Percentiles rank a stretch among this genome's conserved stretches.
Conservation (phyloP, 2,329 filamentous ascomycete genomes). For the Aspergillus brasiliensis region DNA sequence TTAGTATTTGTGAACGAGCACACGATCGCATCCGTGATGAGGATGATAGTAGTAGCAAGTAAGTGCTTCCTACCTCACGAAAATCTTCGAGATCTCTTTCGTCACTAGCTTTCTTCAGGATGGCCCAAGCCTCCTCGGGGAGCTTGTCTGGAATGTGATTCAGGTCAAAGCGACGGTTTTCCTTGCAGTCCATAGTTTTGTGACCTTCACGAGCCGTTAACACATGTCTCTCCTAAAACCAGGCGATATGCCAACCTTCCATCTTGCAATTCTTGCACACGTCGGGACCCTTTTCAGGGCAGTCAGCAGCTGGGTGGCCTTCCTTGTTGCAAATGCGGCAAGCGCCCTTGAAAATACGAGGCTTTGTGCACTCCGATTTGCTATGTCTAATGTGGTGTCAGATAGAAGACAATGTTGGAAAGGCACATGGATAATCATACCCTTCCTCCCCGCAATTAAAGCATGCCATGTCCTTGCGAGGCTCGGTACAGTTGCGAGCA, state of each 20-base stretch:
- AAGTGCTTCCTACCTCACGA: constrained; percentile 40
- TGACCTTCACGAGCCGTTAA: constrained; percentile 40
- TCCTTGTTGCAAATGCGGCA: constrained; percentile 51
- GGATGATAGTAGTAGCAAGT: neutral
- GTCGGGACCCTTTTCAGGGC: constrained; percentile 46
- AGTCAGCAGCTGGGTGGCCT: constrained; percentile 49
- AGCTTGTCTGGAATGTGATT: constrained; percentile 49
- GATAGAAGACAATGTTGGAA: neutral
- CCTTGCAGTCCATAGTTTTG: constrained; percentile 47
- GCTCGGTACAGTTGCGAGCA: constrained; percentile 47
- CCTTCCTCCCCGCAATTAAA: constrained; percentile 48
- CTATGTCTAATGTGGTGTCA: constrained; percentile 34
- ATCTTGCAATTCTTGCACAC: constrained; percentile 51
- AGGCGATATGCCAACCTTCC: constrained; percentile 39
- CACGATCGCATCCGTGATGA: neutral
- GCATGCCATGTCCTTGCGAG: constrained; percentile 43
- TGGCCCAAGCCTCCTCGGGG: constrained; percentile 53
- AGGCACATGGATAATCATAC: constrained; percentile 22
- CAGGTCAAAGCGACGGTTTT: constrained; percentile 48
- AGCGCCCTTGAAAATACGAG: constrained; percentile 49
- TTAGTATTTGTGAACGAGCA: constrained; percentile 3
- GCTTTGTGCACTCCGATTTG: constrained; percentile 50
- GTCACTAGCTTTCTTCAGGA: constrained; percentile 52
- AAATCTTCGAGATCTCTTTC: constrained; percentile 55
- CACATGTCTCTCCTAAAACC: neutral